A percentile compares a stretch with the other conserved stretches of the same genome.
These are phyloP conservation scores for Vitis cinerea DNA, from an alignment of 164 flowering plant species.

Conservation along the genomic window DNA sequence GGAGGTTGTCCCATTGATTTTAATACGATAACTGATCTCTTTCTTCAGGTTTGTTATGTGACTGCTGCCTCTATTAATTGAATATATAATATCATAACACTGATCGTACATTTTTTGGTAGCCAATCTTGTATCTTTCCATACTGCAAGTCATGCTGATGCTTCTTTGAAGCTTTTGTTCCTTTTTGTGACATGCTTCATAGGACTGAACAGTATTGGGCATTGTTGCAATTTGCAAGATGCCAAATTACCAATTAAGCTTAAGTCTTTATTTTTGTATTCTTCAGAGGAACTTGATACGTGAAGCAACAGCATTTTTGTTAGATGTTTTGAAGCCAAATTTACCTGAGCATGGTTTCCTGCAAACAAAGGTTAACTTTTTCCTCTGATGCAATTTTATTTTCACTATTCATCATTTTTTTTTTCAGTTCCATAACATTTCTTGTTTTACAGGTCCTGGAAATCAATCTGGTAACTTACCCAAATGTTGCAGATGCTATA, in stretches of 20 bases:
- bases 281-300: slow-evolving; percentile 78
- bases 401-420: not conserved
- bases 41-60: slow-evolving; percentile 73
- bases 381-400: not conserved
- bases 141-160: not conserved
- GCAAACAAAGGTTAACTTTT: slow-evolving; percentile 61
- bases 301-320: slow-evolving; percentile 81
- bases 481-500: slow-evolving; percentile 99
- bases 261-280: slow-evolving; percentile 2
- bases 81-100: not conserved
- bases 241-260: not conserved
- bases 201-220: not conserved
- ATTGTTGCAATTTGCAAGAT: too few relatives aligned
- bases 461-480: slow-evolving; percentile 94
- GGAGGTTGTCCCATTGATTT: slow-evolving; percentile 99
- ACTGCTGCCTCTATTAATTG: not conserved
- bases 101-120: not conserved
- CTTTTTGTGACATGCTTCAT: not conserved
- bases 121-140: not conserved
- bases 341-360: slow-evolving; percentile 72
- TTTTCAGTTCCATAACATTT: slow-evolving; percentile 1
- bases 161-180: not conserved
- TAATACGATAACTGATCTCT: slow-evolving; percentile 98
- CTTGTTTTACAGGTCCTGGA: slow-evolving; percentile 73
- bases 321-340: slow-evolving; percentile 85